Base-by-base conservation (phyloP, 2,329 filamentous ascomycete genomes). In the Penicillium sp. region DNA sequence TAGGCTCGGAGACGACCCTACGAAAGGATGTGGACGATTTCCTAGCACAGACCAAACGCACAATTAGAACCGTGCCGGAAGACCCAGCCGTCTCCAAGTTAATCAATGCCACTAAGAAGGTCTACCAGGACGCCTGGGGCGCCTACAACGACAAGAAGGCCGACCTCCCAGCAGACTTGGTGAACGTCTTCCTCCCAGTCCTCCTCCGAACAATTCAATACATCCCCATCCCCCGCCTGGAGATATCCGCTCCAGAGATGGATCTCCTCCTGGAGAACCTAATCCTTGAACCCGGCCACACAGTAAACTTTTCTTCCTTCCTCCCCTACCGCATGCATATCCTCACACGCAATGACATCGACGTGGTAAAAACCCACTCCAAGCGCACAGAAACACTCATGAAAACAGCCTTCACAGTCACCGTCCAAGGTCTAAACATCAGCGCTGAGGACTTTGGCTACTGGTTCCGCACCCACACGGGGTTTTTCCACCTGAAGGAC, bases 261-360 rank as follows among this genome's bases (percentile, higher is more conserved):
- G 93, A 97, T 67, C 83, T 97, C 6, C 79, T 97, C 1, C 78
- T 97, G 2, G 93, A 97, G 71, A 97, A 96, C 63, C 80, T 97
- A 33, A 89, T 97, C 59, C 82, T 97, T 33, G 91, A 97, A 70
- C 93, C 93, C 0, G 93, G 93, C 7, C 82, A 82, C 57, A 95
- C 91, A 0, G 82, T 96, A 67, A 93, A 96, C 72, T 80, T 88
- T 61, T 91, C 89, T 3, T 96, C 93, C 0, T 97, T 97, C 79
- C 81, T 97, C 1, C 93, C 93, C 0, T 93, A 91, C 77, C 86
- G 87, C 55, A 80, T 97, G 53, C 88, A 89, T 45, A 78, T 97
- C 4, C 88, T 92, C 62, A 93, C 90, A 0, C 88, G 89, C 73
- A 97, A 95, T 68, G 89, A 96, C 65, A 78, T 97, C 35, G 91